Base-by-base conservation (phyloP, 2,329 filamentous ascomycete species). In the Fusarium circinatum region DNA sequence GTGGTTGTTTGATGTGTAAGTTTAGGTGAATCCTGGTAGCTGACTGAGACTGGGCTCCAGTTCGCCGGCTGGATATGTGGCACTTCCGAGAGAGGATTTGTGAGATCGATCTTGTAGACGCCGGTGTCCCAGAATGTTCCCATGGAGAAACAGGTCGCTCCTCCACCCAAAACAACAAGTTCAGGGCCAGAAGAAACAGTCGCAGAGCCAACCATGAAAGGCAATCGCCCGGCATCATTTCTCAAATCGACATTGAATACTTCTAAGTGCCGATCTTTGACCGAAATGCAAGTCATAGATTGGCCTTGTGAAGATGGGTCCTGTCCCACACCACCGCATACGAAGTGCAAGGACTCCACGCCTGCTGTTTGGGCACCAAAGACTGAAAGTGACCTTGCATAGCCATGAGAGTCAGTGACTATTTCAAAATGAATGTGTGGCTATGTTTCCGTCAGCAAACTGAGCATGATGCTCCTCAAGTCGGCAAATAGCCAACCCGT, bases 71-170 rank as follows among this genome's bases (percentile, higher is more conserved):
- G 36, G 41, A 20, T 26, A 28, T 41, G 12, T 28, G 24, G 17
- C 36, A 28, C 17, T 36, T 47, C 22, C 47, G 69, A 32, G 68
- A 56, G 10, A 28, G 61, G 14, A 51, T 45, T 56, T 18, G 64
- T 59, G 8, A 79, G 52, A 11, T 68, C 58, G 28, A 90, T 76
- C 5, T 82, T 80, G 57, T 85, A 92, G 18, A 87, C 84, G 3
- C 89, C 89, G 38, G 86, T 86, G 57, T 95, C 95, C 93, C 94
- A 97, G 78, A 90, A 95, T 12, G 93, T 93, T 3, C 95, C 95
- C 87, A 97, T 97, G 0, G 94, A 95, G 84, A 97, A 97, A 80
- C 94, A 97, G 0, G 94, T 94, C 22, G 93, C 94, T 42, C 94
- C 95, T 22, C 95, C 95, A 3, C 94, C 94, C 54, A 93, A 81